Base-by-base conservation (phyloP, 768 basidiomycete genomes). In the Leucosporidium scottii region DNA sequence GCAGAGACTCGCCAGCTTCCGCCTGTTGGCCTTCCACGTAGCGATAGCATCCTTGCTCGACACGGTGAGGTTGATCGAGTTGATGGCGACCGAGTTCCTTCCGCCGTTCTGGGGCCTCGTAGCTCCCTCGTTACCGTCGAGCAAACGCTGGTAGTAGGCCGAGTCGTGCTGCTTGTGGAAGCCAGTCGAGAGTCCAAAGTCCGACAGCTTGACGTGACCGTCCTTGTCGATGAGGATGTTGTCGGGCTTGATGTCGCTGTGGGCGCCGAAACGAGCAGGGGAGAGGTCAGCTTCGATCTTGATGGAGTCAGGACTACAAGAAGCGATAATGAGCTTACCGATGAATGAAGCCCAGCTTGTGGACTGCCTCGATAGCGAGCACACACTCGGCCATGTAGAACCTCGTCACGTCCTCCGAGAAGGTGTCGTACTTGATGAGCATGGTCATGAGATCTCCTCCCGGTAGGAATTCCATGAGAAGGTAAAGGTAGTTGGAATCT, bases 301-400 rank as follows among this genome's bases (percentile, higher is more conserved):
- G 36, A n/a, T n/a, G n/a, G n/a, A n/a, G n/a, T n/a, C n/a, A n/a
- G n/a, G n/a, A n/a, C n/a, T n/a, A n/a, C n/a, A n/a, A 34, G 49
- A 51, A 0, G 50, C 49, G 39, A n/a, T 25, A 13, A 28, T 25
- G 17, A 28, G 23, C 30, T 55, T 68, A 91, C 92, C 93, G 88
- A 78, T 98, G 96, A 70, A 98, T 98, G 78, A 98, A 98, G 0
- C 94, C 96, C 34, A 98, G 85, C 73, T 90, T 86, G 79, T 99
- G 94, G 4, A 99, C 93, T 4, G 94, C 91, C 77, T 98, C 94
- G 70, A 99, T 97, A 12, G 96, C 96, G 23, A 98, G 83, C 59
- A 94, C 89, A 79, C 93, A 97, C 80, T 99, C 88, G n/a, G 96
- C 96, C 76, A 99, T 91, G 79, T 99, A 98, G 79, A 98, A 98